phyloP scores from a whole-genome alignment of 2,329 filamentous ascomycete genomes.

The Diaporthe sp. region DNA sequence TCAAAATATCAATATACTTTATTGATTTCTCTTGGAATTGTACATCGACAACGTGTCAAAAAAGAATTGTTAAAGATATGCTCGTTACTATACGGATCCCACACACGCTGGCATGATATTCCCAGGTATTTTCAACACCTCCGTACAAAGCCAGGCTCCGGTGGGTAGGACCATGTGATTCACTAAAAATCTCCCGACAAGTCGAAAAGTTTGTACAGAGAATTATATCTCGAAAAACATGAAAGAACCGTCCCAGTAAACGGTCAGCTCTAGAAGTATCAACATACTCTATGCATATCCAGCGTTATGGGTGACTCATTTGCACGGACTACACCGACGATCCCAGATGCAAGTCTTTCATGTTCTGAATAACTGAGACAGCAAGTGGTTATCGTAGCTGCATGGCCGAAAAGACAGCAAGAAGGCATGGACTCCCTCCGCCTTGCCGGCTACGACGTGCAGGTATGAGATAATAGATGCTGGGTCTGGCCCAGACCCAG shows the following conservation, averaged over 20 bases:
- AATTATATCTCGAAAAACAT: not conserved
- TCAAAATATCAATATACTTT: no score
- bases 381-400: not conserved
- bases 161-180: not conserved
- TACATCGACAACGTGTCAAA: not conserved
- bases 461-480: not conserved
- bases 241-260: not conserved
- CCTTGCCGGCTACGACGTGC: not conserved
- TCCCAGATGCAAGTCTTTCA: not conserved
- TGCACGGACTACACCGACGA: not conserved
- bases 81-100: not conserved
- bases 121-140: not conserved
- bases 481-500: no score
- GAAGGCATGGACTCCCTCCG: no score
- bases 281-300: not conserved
- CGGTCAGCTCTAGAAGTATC: not conserved
- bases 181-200: not conserved
- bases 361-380: not conserved
- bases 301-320: not conserved
- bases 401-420: not conserved
- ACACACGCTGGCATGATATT: not conserved
- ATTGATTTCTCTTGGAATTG: no score
- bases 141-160: not conserved
- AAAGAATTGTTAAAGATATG: not conserved
- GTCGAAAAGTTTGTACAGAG: not conserved